Evolutionary conservation across 768 basidiomycete genomes (phyloP), one percentile per base, ranked within the genome.

Genomic region (Phaffia tasmanica): DNA sequence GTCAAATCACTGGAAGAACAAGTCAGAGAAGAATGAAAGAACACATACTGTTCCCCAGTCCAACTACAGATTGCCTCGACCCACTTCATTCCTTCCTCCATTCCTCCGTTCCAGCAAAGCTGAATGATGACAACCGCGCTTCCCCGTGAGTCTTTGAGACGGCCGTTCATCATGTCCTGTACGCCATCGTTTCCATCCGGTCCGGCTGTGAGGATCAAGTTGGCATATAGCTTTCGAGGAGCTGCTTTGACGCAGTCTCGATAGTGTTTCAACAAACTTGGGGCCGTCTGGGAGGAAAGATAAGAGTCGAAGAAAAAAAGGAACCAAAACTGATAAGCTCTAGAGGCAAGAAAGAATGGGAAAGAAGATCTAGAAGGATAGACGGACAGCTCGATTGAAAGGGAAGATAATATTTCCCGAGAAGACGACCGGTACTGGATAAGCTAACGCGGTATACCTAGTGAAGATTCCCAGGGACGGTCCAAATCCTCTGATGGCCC

Each of bases 321-420:
- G 53, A 23, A 54, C 53, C 15, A 4, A 54, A 54, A 29, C 35
- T 42, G 11, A 5, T 42, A 11, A 42, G 35, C 11, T 42, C 11
- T 5, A 15, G 15, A 54, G 53, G 15, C 15, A 29, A 54, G 53
- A 4, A 15, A 9, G 15, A 54, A 23, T 4, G 23, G 15, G 9
- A 95, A 84, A 55, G 94, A 82, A 5, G 88, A 89, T 3, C 89
- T 85, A 0, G 92, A 11, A 86, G 0, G 89, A 93, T 42, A 42
- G 35, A 42, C 35, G 11, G 4, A 42, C 35, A n/a, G 84, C 82
- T 57, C 81, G 83, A 75, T 89, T 85, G 78, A 94, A 95, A 48
- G 88, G 87, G 76, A 90, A 94, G 70, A 95, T 85, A 53, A 94
- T 80, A 74, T 91, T 94, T 2, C 92, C 92, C 14, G 92, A 89